Evolutionary conservation across 2,329 filamentous ascomycete species (phyloP).

Genomic region (Chalaropsis ovoidea): DNA sequence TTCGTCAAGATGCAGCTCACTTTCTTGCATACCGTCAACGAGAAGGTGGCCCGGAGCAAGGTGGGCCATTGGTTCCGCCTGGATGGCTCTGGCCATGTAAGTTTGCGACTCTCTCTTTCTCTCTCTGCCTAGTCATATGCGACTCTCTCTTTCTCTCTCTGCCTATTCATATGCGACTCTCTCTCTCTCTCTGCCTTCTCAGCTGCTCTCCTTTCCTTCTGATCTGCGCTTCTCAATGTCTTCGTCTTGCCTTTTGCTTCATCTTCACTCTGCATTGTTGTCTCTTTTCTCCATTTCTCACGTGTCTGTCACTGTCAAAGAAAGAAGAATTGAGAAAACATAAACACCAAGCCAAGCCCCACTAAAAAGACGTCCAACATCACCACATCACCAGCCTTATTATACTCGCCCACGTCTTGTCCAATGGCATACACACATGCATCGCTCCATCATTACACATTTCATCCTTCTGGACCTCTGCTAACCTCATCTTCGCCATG

Average conservation of each 20-base stretch:
- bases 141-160: not conserved
- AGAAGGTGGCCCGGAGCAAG: constrained; percentile 51
- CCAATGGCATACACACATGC: not conserved
- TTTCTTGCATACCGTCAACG: constrained; percentile 40
- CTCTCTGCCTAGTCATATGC: not conserved
- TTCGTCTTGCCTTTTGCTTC: not conserved
- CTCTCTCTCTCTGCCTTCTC: not conserved
- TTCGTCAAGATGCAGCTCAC: constrained; percentile 50
- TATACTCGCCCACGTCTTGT: not conserved
- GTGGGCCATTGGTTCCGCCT: constrained; percentile 68
- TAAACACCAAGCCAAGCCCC: not conserved
- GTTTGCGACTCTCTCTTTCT: constrained; percentile 31
- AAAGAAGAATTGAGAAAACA: not conserved
- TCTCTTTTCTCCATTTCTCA: constrained; percentile 11
- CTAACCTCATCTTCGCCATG: not conserved
- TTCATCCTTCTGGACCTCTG: not conserved
- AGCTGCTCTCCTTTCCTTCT: not conserved
- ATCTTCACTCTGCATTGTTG: not conserved
- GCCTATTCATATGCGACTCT: not conserved
- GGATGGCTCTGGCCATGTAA: constrained; percentile 72
- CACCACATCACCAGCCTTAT: too few relatives aligned
- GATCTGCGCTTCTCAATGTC: not conserved
- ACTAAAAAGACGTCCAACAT: not conserved
- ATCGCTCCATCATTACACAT: not conserved
- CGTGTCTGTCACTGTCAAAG: not conserved